Conservation (phyloP, 164 flowering plant species). For the Stephania yunnanensis region DNA sequence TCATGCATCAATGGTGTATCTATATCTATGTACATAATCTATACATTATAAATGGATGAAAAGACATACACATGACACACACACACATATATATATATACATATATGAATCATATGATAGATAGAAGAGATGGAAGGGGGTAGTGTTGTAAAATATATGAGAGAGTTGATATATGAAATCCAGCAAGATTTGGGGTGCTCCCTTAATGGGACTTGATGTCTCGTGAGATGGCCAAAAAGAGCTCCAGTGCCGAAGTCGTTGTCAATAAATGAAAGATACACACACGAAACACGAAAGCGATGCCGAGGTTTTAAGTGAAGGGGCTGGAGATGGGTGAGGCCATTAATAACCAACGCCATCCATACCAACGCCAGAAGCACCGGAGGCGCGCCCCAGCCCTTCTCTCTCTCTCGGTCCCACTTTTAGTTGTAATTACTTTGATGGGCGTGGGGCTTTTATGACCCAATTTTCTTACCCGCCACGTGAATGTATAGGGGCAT, state of each 20-base stretch:
- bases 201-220: conserved; percentile 2
- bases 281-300: background rate
- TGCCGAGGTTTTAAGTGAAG: no score
- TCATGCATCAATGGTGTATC: no score
- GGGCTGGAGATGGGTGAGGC: background rate
- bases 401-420: no score
- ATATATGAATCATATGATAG: background rate
- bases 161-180: background rate
- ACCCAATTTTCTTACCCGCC: no score
- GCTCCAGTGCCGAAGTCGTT: background rate
- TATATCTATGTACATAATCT: no score
- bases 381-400: background rate
- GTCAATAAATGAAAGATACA: background rate
- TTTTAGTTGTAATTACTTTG: no score
- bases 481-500: no score
- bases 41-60: no score
- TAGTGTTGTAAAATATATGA: background rate
- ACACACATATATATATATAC: no score
- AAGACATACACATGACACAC: no score
- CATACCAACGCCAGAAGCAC: background rate
- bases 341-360: background rate
- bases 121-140: background rate
- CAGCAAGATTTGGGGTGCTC: background rate
- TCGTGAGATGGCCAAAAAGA: background rate
- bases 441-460: no score